Base-by-base conservation (phyloP, 2,329 filamentous ascomycete species). In the Leptosphaerulina australis region DNA sequence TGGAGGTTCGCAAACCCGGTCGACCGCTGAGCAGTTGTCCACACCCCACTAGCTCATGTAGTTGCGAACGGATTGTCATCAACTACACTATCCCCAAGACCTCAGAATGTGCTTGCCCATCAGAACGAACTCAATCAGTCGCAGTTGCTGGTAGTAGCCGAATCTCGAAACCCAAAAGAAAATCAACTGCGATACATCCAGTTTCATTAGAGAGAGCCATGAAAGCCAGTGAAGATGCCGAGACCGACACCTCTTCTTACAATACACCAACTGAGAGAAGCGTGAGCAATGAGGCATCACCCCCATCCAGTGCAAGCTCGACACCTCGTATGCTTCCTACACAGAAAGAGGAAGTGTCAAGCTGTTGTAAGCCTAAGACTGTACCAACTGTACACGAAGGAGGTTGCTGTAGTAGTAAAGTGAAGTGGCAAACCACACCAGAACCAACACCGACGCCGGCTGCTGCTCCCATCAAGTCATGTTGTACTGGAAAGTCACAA, bases 1-100 rank as follows among this genome's bases (percentile, higher is more conserved):
- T 88, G 3, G 84, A 85, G 17, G 87, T 90, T 12, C 82, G 86
- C 55, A 89, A 89, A 64, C 87, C 87, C 12, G 87, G 87, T 14
- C 80, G 87, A 39, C 87, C 87, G 7, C 73, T 90, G 45, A 88
- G 85, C 69, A 81, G 82, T 44, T 90, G 87, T 63, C 86, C 87
- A 44, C 87, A 89, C 61, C 81, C 84, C 5, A 77, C 80, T 22
- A 83, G 83, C 40, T 81, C 81, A 30, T 89, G 86, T 68, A 79
- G 78, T 25, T 88, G 83, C 66, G 79, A 80, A 33, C 80, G 81
- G 52, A 79, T 88, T n/a, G 87, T 85, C 12, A 71, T 75, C 59
- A 73, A 69, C 53, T 76, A 74, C 54, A 73, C 72, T 2, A 71
- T 76, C 22, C 73, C 73, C n/a, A 74, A 73, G 53, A 61, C 66